Evolutionary conservation across 177 flowering plant species (phyloP), one percentile per base, ranked within the genome.

Genomic region (Vitis hybrid): DNA sequence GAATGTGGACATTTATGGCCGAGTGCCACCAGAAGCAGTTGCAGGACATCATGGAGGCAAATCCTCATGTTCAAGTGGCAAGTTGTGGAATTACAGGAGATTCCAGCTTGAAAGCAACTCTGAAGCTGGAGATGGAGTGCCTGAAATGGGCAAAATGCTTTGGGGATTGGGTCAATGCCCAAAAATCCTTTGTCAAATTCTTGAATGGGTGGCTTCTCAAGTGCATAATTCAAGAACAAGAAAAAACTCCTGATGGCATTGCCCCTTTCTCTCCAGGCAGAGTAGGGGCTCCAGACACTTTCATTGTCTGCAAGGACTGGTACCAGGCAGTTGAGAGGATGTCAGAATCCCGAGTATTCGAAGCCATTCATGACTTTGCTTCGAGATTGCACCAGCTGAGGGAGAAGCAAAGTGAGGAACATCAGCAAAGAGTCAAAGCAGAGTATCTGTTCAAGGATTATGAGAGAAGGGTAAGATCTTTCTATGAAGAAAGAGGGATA

Each of bases 1-100:
- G 12, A 68, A 68, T 68, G 70, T 68, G 70, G 70, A 57, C 52
- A 63, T 68, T 52, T 48, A 19, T 68, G 63, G 13, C 19, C 17
- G 17, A 58, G 17, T 68, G 63, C 70, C 70, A 68, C 63, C 40
- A 57, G 46, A 35, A 35, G 46, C 46, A 35, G 46, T 35, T 35
- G 46, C 46, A 35, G 46, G 7, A 35, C 5, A 35, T 35, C 46
- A 35, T 35, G 46, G 46, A 35, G 11, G 35, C 32, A n/a, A 68
- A 68, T 12, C 27, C 51, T 15, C 70, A 27, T 11, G 12, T 35
- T 57, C 46, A 24, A 27, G 17, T 21, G 2, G 51, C 19, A 6
- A 67, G 1, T 10, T 11, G n/a, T 11, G 35, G 9, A 27, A 62
- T n/a, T 3, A 49, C 15, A 62, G n/a, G 21, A 40, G 46, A 57